Conservation (phyloP, 305 asterid species). For the Fraxinus dipetala region DNA sequence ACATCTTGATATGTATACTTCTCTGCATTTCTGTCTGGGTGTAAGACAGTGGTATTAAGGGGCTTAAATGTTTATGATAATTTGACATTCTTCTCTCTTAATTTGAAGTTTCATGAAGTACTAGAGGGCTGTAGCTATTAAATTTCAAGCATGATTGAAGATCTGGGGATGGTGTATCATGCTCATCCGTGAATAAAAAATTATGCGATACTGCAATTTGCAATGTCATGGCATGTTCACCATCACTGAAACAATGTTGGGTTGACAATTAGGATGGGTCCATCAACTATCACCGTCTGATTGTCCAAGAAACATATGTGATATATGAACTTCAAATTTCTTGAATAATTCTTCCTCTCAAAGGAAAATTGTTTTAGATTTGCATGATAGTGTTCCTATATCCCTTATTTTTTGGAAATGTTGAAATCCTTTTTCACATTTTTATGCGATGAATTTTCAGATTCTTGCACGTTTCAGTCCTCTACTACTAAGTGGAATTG, state of each 20-base stretch:
- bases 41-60: conserved; percentile 9
- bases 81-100: background rate
- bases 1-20: conserved; percentile 4
- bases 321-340: conserved; percentile 23
- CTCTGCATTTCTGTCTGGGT: conserved; percentile 3
- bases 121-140: background rate
- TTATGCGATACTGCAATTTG: conserved; percentile 3
- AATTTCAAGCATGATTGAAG: background rate
- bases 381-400: background rate
- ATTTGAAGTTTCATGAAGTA: background rate
- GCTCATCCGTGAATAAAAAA: conserved; percentile 10
- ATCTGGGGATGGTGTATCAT: conserved; percentile 12
- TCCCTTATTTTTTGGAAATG: background rate
- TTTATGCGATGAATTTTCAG: conserved; percentile 43
- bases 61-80: conserved; percentile 14
- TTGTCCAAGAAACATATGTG: conserved; percentile 15
- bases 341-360: conserved; percentile 3
- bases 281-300: conserved; percentile 4
- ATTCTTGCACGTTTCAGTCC: conserved; percentile 96
- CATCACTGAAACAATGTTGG: conserved; percentile 18
- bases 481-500: conserved; percentile 75
- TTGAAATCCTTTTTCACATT: conserved; percentile 21
- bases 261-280: conserved; percentile 17
- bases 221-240: background rate
- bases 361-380: conserved; percentile 15